These are phyloP conservation scores for Pyrenula massariospora DNA, from an alignment of 495 filamentous ascomycete species.

Conservation along the genomic window DNA sequence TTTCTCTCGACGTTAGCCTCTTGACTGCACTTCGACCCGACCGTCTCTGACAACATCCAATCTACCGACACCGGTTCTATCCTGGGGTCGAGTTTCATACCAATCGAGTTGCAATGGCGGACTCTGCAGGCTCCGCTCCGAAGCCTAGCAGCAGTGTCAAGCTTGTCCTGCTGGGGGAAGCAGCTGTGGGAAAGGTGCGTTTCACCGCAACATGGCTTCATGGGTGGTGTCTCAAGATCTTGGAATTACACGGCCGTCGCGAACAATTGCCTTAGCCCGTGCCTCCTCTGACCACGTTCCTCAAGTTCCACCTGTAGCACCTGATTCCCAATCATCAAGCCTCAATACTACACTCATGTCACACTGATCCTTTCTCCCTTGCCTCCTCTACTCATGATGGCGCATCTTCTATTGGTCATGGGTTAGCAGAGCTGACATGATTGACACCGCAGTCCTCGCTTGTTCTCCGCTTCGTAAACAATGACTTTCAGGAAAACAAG, in stretches of 20 bases:
- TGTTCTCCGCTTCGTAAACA: conserved; percentile 96
- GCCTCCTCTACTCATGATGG: background rate
- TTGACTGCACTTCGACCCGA: too few relatives aligned
- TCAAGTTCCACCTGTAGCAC: background rate
- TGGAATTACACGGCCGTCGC: background rate
- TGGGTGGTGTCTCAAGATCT: background rate
- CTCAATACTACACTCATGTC: background rate
- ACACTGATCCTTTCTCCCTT: background rate
- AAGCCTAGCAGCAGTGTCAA: conserved; percentile 99
- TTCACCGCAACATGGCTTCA: conserved; percentile 1
- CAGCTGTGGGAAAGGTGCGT: conserved; percentile 91
- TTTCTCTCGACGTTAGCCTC: background rate
- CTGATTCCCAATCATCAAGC: background rate
- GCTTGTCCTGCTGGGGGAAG: conserved; percentile 92
- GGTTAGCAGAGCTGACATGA: background rate
- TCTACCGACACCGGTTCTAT: too few relatives aligned
- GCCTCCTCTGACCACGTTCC: background rate
- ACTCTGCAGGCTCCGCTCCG: conserved; percentile 43
- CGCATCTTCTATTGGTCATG: background rate
- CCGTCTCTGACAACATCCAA: too few relatives aligned
- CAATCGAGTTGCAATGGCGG: background rate
- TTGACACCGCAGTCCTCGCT: conserved; percentile 66
- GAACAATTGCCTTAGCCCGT: background rate
- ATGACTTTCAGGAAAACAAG: conserved; percentile 99
- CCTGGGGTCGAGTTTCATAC: too few relatives aligned